A percentile compares a stretch with the other conserved stretches of the same genome.
These are phyloP conservation scores for Vitis hybrid DNA, from an alignment of 177 flowering plant species.

Conservation along the genomic window DNA sequence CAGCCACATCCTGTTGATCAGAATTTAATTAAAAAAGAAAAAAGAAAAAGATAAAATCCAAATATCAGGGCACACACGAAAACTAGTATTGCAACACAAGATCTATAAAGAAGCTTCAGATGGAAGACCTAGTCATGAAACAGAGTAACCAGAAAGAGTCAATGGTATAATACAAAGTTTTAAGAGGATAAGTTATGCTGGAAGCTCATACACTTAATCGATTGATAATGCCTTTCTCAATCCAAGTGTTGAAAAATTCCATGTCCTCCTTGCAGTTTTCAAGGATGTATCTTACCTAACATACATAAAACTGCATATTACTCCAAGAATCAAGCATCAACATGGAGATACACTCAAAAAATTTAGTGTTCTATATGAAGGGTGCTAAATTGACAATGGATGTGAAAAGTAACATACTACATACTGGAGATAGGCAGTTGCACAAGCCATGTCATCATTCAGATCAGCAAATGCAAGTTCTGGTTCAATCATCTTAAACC, in stretches of 20 bases:
- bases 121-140: neutral
- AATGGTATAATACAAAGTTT: neutral
- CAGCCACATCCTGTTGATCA: constrained; percentile 71
- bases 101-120: neutral
- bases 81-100: neutral
- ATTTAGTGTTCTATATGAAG: neutral
- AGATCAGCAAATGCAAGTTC: constrained; percentile 99
- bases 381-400: constrained; percentile 18
- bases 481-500: constrained; percentile 91
- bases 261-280: constrained; percentile 99
- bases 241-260: constrained; percentile 96
- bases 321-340: neutral
- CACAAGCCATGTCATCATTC: constrained; percentile 98
- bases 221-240: constrained; percentile 88
- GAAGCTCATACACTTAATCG: constrained; percentile 75
- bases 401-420: constrained; percentile 83
- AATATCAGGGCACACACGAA: neutral
- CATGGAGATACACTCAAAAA: neutral
- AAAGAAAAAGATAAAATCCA: neutral
- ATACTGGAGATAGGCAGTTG: constrained; percentile 99
- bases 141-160: neutral
- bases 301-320: constrained; percentile 19
- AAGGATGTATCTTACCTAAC: constrained; percentile 74
- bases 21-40: neutral
- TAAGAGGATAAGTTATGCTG: constrained; percentile 14